These are phyloP conservation scores for Linderniella brevidens DNA, from an alignment of 257 asterid species.

Conservation along the genomic window DNA sequence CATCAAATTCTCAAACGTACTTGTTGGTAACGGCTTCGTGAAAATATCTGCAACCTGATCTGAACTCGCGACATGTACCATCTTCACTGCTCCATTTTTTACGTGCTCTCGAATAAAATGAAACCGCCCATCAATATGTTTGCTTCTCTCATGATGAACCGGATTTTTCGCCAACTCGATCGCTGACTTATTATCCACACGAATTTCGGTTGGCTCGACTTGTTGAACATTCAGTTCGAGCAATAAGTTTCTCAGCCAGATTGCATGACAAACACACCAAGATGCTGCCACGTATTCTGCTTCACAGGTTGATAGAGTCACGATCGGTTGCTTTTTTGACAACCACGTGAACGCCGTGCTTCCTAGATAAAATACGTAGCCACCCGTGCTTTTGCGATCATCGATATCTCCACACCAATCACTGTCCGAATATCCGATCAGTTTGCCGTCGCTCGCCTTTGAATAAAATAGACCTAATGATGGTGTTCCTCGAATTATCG, in stretches of 20 bases:
- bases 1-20: neutral
- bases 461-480: neutral
- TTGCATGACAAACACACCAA: neutral
- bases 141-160: conserved; percentile 5
- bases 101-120: neutral
- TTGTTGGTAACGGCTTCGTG: neutral
- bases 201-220: neutral
- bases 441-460: neutral
- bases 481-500: neutral
- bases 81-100: neutral
- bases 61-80: neutral
- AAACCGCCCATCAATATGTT: neutral
- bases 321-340: neutral
- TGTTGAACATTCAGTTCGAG: neutral
- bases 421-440: neutral
- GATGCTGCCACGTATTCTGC: neutral
- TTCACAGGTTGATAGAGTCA: neutral
- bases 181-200: neutral
- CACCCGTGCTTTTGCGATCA: neutral
- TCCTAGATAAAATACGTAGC: neutral
- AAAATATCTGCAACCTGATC: conserved; percentile 2
- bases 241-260: neutral
- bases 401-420: neutral
- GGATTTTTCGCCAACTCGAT: neutral
- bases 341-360: neutral